These are phyloP conservation scores for Epichloe bromicola DNA, from an alignment of 2,329 filamentous ascomycete genomes.

Conservation along the genomic window DNA sequence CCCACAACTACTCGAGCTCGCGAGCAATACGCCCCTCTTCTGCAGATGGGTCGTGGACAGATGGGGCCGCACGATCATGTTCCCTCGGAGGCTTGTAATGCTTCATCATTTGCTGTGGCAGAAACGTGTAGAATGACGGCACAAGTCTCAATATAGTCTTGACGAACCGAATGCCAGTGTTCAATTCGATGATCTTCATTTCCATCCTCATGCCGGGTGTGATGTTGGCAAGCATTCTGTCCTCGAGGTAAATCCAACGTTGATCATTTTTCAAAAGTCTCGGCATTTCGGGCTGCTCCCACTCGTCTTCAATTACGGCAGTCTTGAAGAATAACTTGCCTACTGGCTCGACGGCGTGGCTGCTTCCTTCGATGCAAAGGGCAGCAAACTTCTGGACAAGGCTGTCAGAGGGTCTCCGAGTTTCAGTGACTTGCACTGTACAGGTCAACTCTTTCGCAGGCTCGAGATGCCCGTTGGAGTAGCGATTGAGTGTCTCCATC, in stretches of 20 bases:
- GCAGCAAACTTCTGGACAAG: conserved; percentile 29
- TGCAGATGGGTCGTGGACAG: conserved; percentile 22
- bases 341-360: conserved; percentile 24
- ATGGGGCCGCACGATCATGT: conserved; percentile 32
- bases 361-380: conserved; percentile 21
- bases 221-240: conserved; percentile 36
- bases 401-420: conserved; percentile 32
- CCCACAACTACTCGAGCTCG: not conserved
- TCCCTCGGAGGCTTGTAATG: conserved; percentile 45
- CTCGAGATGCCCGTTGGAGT: conserved; percentile 11
- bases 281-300: conserved; percentile 21
- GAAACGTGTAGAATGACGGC: conserved; percentile 49
- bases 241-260: conserved; percentile 53
- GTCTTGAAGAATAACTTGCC: conserved; percentile 32
- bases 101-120: conserved; percentile 58
- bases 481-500: conserved; percentile 17
- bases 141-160: conserved; percentile 41
- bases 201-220: conserved; percentile 52
- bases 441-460: conserved; percentile 35
- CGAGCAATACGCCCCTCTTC: conserved; percentile 15
- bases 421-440: conserved; percentile 45
- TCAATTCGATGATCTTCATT: conserved; percentile 40
- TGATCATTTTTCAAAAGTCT: conserved; percentile 9
- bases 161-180: conserved; percentile 53
- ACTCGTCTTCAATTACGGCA: conserved; percentile 34